phyloP scores from a whole-genome alignment of 106 monocot species.

The Gastrodia elata region DNA sequence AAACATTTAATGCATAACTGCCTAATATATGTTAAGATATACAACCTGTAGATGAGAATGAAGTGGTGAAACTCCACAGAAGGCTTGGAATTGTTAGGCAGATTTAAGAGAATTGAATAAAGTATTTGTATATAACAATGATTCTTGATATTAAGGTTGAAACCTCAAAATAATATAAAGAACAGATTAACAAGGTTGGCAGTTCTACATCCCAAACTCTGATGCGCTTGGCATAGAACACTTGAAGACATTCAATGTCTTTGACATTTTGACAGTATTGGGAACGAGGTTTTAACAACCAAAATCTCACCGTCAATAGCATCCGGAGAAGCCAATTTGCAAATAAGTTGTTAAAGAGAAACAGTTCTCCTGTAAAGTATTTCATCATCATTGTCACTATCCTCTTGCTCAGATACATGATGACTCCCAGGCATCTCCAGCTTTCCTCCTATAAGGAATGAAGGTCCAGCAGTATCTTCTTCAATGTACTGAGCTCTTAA shows the following conservation, averaged over 20 bases:
- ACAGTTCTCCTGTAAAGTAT: constrained; percentile 48
- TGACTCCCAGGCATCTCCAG: constrained; percentile 38
- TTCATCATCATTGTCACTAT: constrained; percentile 49
- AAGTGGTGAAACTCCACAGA: no score
- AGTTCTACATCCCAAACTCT: not conserved
- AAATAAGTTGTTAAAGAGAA: constrained; percentile 22
- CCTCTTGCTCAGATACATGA: constrained; percentile 36
- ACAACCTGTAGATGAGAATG: not conserved
- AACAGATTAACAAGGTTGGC: not conserved
- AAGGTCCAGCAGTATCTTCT: constrained; percentile 43
- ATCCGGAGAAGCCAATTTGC: not conserved
- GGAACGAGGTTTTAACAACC: not conserved
- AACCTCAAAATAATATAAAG: not conserved
- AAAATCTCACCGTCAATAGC: not conserved
- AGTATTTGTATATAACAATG: not conserved
- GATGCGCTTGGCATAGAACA: not conserved
- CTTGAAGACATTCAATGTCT: not conserved
- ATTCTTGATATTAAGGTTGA: not conserved
- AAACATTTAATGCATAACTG: not conserved
- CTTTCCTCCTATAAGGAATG: constrained; percentile 48
- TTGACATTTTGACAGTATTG: not conserved
- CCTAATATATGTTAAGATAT: not conserved
- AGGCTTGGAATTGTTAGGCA: not conserved
- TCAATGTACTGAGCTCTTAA: constrained; percentile 76
- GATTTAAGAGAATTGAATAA: not conserved